Base-by-base conservation (phyloP, 768 basidiomycete genomes). In the Hydnomerulius pinastri region DNA sequence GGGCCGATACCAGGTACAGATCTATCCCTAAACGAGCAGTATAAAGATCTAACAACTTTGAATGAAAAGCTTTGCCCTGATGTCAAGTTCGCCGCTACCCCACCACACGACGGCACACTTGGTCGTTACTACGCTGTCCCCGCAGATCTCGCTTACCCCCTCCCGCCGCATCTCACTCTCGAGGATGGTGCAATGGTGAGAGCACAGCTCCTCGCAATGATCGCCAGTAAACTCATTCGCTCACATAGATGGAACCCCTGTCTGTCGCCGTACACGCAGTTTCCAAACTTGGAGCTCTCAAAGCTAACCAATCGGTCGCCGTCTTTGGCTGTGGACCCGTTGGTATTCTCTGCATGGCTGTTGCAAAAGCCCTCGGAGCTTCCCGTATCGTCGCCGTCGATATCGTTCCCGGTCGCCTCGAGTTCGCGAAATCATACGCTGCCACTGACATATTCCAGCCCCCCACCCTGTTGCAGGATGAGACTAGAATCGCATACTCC, bases 171-270 rank as follows among this genome's bases (percentile, higher is more conserved):
- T 62, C 82, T 98, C 41, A 81, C 86, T 17, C 80, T 96, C 12
- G 95, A 96, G 68, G 94, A 98, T 65, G 96, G 95, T 27, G 94
- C 96, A 6, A 89, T 98, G 90, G 90, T 90, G 48, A 43, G 73
- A 51, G n/a, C 29, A 6, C 21, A 2, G 24, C 17, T 24, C n/a
- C 20, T 24, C 18, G 10, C 12, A 4, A 28, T n/a, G 4, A 27
- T 52, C 42, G 38, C 27, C 13, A 17, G 44, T 37, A 42, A 53
- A n/a, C 27, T 35, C 24, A 35, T 50, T 21, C 23, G 4, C 20
- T 40, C 20, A 51, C n/a, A n/a, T n/a, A 92, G 91, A 93, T 97
- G 75, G 96, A 98, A 68, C 96, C 96, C 4, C 81, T 98, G 33
- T 85, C 95, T 20, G 96, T 98, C 21, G 96, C 84, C 4, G 80